phyloP scores from a whole-genome alignment of 345 rosid species.

The Camelina hispida region DNA sequence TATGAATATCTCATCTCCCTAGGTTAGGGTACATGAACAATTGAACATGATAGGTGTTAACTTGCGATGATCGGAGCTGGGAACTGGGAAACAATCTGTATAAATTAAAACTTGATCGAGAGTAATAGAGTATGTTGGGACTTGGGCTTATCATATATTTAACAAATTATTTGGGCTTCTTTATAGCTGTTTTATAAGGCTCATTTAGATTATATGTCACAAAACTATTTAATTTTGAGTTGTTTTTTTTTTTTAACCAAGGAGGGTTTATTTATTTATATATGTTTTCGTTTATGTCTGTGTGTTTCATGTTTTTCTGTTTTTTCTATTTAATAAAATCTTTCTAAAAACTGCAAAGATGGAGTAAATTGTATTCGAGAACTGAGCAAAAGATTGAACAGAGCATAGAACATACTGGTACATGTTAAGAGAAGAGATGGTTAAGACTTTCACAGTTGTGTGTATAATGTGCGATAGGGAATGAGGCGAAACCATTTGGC shows the following conservation, averaged over 20 bases:
- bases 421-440: slow-evolving; percentile 1
- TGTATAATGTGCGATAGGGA: neutral
- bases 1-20: neutral
- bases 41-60: too few species aligned
- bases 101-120: too few species aligned
- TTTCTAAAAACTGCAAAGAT: too few species aligned
- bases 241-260: too few species aligned
- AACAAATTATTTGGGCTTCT: neutral
- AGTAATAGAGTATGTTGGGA: too few species aligned
- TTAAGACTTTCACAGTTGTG: neutral
- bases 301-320: too few species aligned
- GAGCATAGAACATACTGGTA: neutral
- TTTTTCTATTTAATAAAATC: too few species aligned
- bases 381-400: neutral
- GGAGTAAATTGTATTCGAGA: neutral
- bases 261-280: too few species aligned
- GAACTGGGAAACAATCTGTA: too few species aligned
- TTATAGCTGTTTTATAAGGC: neutral
- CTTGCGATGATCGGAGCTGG: too few species aligned
- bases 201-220: neutral
- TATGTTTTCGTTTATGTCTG: too few species aligned
- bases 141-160: neutral
- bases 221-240: neutral
- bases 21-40: too few species aligned
- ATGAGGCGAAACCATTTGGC: neutral